Percentiles rank a stretch among this genome's conserved stretches.
These are phyloP conservation scores for Globisporangium iwayamae DNA, from an alignment of 352 stramenopile species.

Conservation along the genomic window DNA sequence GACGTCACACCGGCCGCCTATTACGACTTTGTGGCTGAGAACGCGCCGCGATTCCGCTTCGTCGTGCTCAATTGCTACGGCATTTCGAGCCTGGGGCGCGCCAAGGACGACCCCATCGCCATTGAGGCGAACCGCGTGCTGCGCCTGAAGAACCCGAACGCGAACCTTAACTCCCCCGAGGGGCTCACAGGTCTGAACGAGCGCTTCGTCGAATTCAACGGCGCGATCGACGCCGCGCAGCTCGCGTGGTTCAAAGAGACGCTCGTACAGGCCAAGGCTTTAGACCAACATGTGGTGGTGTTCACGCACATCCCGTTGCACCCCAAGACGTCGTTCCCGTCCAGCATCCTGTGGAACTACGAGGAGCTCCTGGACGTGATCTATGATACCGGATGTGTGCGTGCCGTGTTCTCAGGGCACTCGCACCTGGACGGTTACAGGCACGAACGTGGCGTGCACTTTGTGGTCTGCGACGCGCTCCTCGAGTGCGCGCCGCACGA, in stretches of 20 bases:
- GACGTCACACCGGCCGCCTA: constrained; percentile 27
- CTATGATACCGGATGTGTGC: constrained; percentile 38
- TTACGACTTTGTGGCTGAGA: constrained; percentile 57
- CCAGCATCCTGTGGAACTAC: constrained; percentile 79
- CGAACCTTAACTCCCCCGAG: constrained; percentile 67
- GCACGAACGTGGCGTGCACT: constrained; percentile 49
- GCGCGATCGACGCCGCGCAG: constrained; percentile 54
- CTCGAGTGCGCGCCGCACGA: constrained; percentile 61
- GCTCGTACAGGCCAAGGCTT: constrained; percentile 26
- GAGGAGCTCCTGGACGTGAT: constrained; percentile 53
- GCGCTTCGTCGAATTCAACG: constrained; percentile 80
- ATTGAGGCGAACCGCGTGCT: constrained; percentile 41
- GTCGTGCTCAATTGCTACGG: constrained; percentile 73
- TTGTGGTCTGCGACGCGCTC: constrained; percentile 62
- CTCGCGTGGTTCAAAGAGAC: constrained; percentile 49
- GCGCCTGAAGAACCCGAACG: constrained; percentile 55
- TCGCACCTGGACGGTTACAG: constrained; percentile 59
- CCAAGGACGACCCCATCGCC: constrained; percentile 38
- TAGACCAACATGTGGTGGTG: constrained; percentile 54
- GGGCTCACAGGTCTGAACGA: constrained; percentile 36
- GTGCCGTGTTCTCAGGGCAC: constrained; percentile 70
- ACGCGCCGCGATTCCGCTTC: constrained; percentile 49
- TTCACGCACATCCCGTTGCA: constrained; percentile 76
- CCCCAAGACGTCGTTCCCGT: constrained; percentile 30
- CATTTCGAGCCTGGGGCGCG: constrained; percentile 53